A percentile compares a stretch with the other conserved stretches of the same genome.
Evolutionary conservation across 148 eudicot genomes (phyloP).

Genomic region (Spergularia marina): DNA sequence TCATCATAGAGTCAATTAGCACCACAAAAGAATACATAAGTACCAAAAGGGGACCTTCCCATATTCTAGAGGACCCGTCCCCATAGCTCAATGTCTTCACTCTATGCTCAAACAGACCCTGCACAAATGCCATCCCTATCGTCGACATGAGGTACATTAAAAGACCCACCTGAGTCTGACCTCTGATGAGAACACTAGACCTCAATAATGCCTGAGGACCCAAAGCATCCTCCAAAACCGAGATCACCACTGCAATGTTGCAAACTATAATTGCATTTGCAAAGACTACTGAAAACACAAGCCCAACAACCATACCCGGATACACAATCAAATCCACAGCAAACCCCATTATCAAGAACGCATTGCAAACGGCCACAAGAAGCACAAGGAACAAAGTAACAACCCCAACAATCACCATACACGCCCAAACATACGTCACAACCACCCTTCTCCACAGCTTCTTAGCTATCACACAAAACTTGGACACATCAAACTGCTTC

Average conservation of each 20-base stretch:
- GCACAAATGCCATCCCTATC: constrained; percentile 74
- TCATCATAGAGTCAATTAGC: constrained; percentile 90
- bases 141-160: constrained; percentile 81
- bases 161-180: constrained; percentile 74
- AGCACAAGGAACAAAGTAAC: constrained; percentile 58
- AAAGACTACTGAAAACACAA: constrained; percentile 39
- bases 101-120: constrained; percentile 89
- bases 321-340: constrained; percentile 45
- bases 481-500: constrained; percentile 51
- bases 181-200: constrained; percentile 39
- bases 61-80: constrained; percentile 72
- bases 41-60: constrained; percentile 97
- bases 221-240: constrained; percentile 45
- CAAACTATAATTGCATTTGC: constrained; percentile 42
- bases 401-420: constrained; percentile 57
- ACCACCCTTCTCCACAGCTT: constrained; percentile 72
- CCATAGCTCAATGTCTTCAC: constrained; percentile 84
- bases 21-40: constrained; percentile 81
- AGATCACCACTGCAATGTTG: constrained; percentile 42
- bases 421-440: constrained; percentile 61
- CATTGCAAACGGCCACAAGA: constrained; percentile 55
- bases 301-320: constrained; percentile 33
- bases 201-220: constrained; percentile 44
- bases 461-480: constrained; percentile 46
- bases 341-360: constrained; percentile 53